Evolutionary conservation across 2,329 filamentous ascomycete species (phyloP).

Genomic region (Fusarium sp.): DNA sequence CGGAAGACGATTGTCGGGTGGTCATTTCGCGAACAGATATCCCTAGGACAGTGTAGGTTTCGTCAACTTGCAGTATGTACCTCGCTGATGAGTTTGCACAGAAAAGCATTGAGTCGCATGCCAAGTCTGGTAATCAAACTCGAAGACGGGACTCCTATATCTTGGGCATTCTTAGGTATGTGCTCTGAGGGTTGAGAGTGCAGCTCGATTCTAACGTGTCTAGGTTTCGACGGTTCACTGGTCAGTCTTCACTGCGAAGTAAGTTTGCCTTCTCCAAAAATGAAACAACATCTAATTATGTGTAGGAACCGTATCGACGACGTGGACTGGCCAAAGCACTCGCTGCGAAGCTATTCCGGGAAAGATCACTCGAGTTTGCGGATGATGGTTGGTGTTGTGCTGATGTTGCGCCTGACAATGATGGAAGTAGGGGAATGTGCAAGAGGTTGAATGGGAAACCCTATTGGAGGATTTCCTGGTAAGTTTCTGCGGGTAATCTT

Average conservation of each 20-base stretch:
- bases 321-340: constrained; percentile 72
- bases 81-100: constrained; percentile 30
- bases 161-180: constrained; percentile 71
- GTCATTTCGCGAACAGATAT: constrained; percentile 67
- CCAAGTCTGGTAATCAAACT: constrained; percentile 61
- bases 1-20: constrained; percentile 64
- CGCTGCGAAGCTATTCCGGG: constrained; percentile 66
- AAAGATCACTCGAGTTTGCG: constrained; percentile 58
- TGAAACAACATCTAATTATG: neutral
- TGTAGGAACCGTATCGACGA: constrained; percentile 65
- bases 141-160: constrained; percentile 61
- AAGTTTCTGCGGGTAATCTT: constrained; percentile 40
- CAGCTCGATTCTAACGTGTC: constrained; percentile 1
- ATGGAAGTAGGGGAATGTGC: constrained; percentile 70
- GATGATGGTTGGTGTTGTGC: constrained; percentile 67
- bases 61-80: rapidly evolving
- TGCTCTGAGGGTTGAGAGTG: rapidly evolving
- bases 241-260: constrained; percentile 70
- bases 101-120: constrained; percentile 56
- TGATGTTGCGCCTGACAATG: constrained; percentile 71
- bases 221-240: constrained; percentile 70
- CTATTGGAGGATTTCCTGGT: constrained; percentile 71
- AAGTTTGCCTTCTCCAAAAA: neutral
- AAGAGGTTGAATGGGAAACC: constrained; percentile 67
- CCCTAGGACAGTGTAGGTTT: constrained; percentile 60